A percentile compares a stretch with the other conserved stretches of the same genome.
phyloP scores from a whole-genome alignment of 148 eudicot genomes.

The Vaccinium darrowii region DNA sequence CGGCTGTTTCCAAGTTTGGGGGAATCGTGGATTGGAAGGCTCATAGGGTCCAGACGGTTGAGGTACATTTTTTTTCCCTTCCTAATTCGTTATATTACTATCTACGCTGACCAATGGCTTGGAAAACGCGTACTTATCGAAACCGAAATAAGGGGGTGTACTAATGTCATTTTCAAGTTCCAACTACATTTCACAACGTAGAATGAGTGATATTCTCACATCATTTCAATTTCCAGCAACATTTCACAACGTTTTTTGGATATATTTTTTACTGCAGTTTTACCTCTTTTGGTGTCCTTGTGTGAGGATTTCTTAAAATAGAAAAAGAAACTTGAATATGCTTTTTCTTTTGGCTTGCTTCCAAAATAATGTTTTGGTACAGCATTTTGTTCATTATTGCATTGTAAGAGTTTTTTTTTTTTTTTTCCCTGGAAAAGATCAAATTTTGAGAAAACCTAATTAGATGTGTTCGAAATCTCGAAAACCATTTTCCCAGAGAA shows the following conservation, averaged over 20 bases:
- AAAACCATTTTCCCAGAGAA: neutral
- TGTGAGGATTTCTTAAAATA: neutral
- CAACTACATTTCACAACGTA: neutral
- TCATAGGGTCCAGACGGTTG: slow-evolving; percentile 81
- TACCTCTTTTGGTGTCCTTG: neutral
- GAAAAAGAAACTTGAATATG: neutral
- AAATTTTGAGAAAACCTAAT: neutral
- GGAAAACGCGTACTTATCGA: too few species aligned
- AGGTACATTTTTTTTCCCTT: slow-evolving; percentile 51
- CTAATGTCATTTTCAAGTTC: too few species aligned
- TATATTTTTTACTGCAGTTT: neutral
- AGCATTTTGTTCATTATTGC: neutral
- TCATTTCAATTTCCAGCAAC: neutral
- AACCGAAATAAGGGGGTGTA: too few species aligned
- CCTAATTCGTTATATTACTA: neutral
- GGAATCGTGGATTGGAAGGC: slow-evolving; percentile 99
- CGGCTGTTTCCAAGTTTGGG: slow-evolving; percentile 94
- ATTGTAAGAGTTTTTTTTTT: neutral
- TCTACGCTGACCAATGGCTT: too few species aligned
- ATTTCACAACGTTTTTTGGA: neutral
- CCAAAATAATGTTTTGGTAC: neutral
- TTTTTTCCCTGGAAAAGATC: neutral
- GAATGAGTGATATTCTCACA: neutral
- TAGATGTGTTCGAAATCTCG: neutral
- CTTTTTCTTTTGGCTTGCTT: neutral